Evolutionary conservation across 1,284 basidiomycete genomes (phyloP), one percentile per base, ranked within the genome.

Genomic region (Ceratobasidium sp.): DNA sequence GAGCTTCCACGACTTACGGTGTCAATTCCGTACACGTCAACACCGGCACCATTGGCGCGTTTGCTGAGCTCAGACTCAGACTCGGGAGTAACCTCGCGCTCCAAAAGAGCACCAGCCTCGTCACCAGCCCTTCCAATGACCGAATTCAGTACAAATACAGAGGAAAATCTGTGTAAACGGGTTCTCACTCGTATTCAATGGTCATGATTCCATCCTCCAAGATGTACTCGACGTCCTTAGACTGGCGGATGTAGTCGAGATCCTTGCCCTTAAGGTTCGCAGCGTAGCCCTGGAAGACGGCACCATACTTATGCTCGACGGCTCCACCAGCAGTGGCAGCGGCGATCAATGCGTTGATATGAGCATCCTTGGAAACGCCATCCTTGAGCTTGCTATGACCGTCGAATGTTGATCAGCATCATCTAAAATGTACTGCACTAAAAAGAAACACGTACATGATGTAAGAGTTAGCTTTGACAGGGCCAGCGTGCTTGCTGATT

Each of bases 241-340:
- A 57, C 14, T 56, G 56, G 24, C 56, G 56, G 56, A 77, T 33
- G 27, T 48, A 53, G 47, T 63, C 65, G 53, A 75, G 56, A 7
- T 67, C 64, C n/a, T 65, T 57, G 6, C 60, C 45, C 36, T 36
- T 48, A n/a, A 76, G 47, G 14, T 31, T 56, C 33, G 72, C 75
- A 19, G 76, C 63, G 44, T 76, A 77, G 29, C 75, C 76, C 24
- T 76, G 75, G 53, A 76, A 72, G 36, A 76, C 57, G 19, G 24
- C 31, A 22, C 51, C 65, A 41, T 67, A 76, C 47, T 74, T 65
- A 56, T 76, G 36, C 33, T 57, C 24, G 31, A 71, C 53, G 3
- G 29, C 22, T 27, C 22, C n/a, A 24, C 41, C 66, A 17, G 14
- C 33, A 19, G 36, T 54, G 53, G 57, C 22, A 14, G 33, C 56